Base-by-base conservation (phyloP, 345 rosid genomes). In the Rhodamnia rubescens region DNA sequence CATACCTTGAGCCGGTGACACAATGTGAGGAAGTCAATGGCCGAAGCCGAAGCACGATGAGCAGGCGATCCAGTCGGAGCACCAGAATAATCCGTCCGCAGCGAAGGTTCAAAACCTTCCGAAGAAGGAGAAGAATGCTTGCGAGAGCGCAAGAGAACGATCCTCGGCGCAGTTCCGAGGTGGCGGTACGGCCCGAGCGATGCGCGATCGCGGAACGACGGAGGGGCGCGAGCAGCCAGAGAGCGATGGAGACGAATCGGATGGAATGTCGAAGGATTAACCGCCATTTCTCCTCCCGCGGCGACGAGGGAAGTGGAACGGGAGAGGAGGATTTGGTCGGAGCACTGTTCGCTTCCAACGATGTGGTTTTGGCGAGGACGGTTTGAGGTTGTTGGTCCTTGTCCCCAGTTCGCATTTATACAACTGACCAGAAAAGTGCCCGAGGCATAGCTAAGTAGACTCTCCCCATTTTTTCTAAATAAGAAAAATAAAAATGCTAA, bases 1-100 rank as follows among this genome's bases (percentile, higher is more conserved):
- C 57, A 24, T 85, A 95, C 99, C 97, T 97, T 97, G 81, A 97
- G 97, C 82, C 93, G 88, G 89, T 95, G 92, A 61, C 98, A 95
- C 87, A 95, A 86, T 40, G 98, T 95, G 90, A 97, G 96, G 83
- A 97, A 95, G 89, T 95, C 98, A 82, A 97, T 91, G 27, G 94
- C 92, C 47, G 98, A 82, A 40, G 92, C 82, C 1, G 94, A 91
- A 27, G 93, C 26, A 16, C 88, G 88, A 83, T 50, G 64, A 14
- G 61, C 16, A 21, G 92, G 85, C 40, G 90, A 85, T 7, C 57
- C 86, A 5, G 29, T 59, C 42, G 87, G 61, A 82, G 85, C 89
- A 12, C 85, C 91, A 32, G 88, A 32, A 40, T 88, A 74, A 53
- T 89, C 87, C 56, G 58, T 58, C n/a, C 87, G 61, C 51, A 55